Conservation (phyloP, 768 basidiomycete species). For the Boletus rubropictus region DNA sequence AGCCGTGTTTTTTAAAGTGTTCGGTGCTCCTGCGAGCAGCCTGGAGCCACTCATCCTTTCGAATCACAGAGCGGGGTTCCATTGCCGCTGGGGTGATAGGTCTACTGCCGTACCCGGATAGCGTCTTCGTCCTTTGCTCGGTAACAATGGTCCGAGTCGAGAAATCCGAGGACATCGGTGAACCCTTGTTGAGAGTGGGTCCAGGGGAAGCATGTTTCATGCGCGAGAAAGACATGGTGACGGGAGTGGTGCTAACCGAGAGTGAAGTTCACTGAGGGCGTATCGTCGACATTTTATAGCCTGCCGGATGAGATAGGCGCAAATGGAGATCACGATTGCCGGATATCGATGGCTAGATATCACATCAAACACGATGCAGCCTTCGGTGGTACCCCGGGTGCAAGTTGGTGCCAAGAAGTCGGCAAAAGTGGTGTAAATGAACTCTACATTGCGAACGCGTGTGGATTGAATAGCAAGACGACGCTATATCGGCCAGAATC, state of each 20-base stretch:
- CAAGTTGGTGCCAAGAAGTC: background rate
- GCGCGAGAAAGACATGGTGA: conserved; percentile 18
- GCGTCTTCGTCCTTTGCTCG: conserved; percentile 15
- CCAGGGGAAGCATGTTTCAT: conserved; percentile 7
- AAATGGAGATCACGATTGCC: conserved; percentile 2
- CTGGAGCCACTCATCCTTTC: conserved; percentile 28
- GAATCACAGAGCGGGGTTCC: conserved; percentile 14
- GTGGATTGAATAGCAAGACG: background rate
- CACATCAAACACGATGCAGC: conserved; percentile 10
- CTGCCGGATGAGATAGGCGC: background rate
- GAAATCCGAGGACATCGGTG: conserved; percentile 14
- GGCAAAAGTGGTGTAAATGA: conserved; percentile 10
- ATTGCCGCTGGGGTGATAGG: conserved; percentile 11
- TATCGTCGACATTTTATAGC: conserved; percentile 12
- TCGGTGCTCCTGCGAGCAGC: conserved; percentile 28
- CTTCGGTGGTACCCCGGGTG: conserved; percentile 5
- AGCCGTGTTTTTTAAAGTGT: conserved; percentile 27
- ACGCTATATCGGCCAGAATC: background rate
- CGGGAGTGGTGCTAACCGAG: background rate
- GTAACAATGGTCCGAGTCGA: background rate
- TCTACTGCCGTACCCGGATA: conserved; percentile 16
- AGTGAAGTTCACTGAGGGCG: background rate
- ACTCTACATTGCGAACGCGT: conserved; percentile 1
- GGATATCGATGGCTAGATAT: background rate
- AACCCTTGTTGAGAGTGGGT: background rate